Evolutionary conservation across 2,329 filamentous ascomycete species (phyloP).

Genomic region (Lojkania enalia): DNA sequence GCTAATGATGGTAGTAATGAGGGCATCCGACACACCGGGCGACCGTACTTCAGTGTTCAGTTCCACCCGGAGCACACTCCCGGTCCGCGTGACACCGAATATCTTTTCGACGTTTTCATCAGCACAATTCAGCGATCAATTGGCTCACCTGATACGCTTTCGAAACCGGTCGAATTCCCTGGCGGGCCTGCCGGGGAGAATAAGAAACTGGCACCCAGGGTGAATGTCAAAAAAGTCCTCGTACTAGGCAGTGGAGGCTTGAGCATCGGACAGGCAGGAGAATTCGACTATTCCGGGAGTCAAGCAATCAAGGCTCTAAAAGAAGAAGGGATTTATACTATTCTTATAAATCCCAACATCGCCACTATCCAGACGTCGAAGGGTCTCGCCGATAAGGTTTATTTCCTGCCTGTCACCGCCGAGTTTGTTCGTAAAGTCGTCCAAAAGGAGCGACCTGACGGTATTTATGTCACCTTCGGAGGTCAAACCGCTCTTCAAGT

Average conservation of each 20-base stretch:
- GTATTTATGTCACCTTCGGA: conserved; percentile 97
- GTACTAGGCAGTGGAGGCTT: conserved; percentile 93
- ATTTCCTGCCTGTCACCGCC: conserved; percentile 95
- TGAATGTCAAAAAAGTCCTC: conserved; percentile 90
- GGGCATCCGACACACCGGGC: conserved; percentile 84
- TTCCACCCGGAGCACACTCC: conserved; percentile 98
- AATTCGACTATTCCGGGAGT: conserved; percentile 98
- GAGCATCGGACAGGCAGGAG: conserved; percentile 95
- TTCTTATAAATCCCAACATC: conserved; percentile 98
- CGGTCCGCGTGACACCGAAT: conserved; percentile 93
- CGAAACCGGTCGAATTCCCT: conserved; percentile 79
- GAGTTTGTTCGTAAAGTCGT: conserved; percentile 99
- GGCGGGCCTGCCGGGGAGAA: conserved; percentile 83
- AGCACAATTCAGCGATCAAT: conserved; percentile 76
- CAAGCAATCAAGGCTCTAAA: conserved; percentile 98
- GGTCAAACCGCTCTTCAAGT: conserved; percentile 96
- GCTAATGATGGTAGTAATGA: conserved; percentile 98
- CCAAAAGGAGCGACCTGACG: conserved; percentile 88
- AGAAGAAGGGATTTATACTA: conserved; percentile 96
- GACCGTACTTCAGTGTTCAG: conserved; percentile 98
- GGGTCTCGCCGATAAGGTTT: conserved; percentile 96
- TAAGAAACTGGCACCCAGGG: conserved; percentile 71
- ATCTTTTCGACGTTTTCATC: conserved; percentile 96
- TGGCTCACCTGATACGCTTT: conserved; percentile 66
- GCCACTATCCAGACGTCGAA: conserved; percentile 99